Evolutionary conservation across 2,329 filamentous ascomycete species (phyloP), one percentile per base, ranked within the genome.

Genomic region (Cyphellophora attinorum): DNA sequence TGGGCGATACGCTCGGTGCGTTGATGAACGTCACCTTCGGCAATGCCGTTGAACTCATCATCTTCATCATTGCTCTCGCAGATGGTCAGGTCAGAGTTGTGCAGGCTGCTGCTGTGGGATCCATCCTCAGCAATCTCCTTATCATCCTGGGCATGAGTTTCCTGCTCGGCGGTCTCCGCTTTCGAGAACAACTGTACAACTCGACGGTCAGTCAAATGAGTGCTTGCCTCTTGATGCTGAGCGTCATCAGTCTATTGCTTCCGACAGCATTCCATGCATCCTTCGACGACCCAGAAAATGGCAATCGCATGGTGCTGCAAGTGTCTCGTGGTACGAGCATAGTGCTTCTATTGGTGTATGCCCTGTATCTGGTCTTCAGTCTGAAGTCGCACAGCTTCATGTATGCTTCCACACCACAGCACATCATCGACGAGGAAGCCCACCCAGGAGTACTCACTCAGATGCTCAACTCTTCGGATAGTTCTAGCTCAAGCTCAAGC

Each of bases 161-260:
- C 58, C 72, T 93, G 34, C 62, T 93, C 15, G 88, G 88, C 52
- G 88, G 86, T 44, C 64, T 94, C 35, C 79, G 85, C 43, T 94
- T 77, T 58, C 80, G 82, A 55, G 88, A 95, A 64, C 88, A 94
- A 74, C 79, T 95, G 43, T 95, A 94, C 63, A 95, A 94, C 62
- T 91, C 79, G 60, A 94, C 85, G 14, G 85, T 94, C 39, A 94
- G 86, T 1, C 86, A 95, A 57, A 94, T 94, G 85, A 94, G 85
- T 55, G 88, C 88, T 33, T 93, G 85, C 62, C 68, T 95, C 49
- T 73, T 95, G 48, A 93, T 85, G 65, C 60, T 94, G 58, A 88
- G 83, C 53, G 88, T 93, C 41, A 88, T 85, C 60, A 94, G 86
- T 64, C 67, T 94, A 14, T 72, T 94, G 16, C 62, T 95, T 10